Evolutionary conservation across 2,329 filamentous ascomycete species (phyloP).

Genomic region (Botrytis hyacinthi): DNA sequence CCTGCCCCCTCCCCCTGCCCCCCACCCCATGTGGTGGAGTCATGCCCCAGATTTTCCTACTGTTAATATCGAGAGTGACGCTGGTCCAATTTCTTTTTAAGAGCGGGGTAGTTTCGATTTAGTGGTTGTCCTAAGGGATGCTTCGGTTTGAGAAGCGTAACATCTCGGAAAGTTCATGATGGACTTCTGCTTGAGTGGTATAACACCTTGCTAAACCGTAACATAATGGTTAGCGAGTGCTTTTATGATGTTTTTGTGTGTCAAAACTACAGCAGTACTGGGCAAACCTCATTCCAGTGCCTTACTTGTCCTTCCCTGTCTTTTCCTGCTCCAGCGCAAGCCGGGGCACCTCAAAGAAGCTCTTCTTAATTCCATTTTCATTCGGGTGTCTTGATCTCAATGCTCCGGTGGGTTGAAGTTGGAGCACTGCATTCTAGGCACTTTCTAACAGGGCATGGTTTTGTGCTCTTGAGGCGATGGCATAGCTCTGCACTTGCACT

Average conservation of each 20-base stretch:
- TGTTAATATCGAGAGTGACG: not conserved
- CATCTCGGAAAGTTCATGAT: not conserved
- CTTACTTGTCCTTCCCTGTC: not conserved
- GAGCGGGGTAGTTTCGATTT: not conserved
- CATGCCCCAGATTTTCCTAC: not conserved
- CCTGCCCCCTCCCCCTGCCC: not conserved
- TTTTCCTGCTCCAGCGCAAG: not conserved
- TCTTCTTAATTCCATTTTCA: not conserved
- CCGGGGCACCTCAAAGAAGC: not conserved
- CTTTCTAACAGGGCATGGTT: not conserved
- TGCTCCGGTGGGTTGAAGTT: not conserved
- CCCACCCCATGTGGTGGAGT: not conserved
- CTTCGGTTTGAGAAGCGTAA: not conserved
- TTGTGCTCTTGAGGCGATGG: not conserved
- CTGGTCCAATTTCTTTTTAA: not conserved
- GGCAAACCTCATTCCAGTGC: not conserved
- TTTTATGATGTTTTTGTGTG: not conserved
- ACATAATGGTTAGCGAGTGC: conserved; percentile 3
- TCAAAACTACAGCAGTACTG: not conserved
- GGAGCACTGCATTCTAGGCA: not conserved
- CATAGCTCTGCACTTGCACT: not conserved
- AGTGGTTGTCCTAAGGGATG: not conserved
- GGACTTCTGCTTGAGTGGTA: not conserved
- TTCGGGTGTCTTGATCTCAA: not conserved
- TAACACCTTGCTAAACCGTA: not conserved